phyloP scores from a whole-genome alignment of 768 basidiomycete species.

The Pulveroboletus sp. region DNA sequence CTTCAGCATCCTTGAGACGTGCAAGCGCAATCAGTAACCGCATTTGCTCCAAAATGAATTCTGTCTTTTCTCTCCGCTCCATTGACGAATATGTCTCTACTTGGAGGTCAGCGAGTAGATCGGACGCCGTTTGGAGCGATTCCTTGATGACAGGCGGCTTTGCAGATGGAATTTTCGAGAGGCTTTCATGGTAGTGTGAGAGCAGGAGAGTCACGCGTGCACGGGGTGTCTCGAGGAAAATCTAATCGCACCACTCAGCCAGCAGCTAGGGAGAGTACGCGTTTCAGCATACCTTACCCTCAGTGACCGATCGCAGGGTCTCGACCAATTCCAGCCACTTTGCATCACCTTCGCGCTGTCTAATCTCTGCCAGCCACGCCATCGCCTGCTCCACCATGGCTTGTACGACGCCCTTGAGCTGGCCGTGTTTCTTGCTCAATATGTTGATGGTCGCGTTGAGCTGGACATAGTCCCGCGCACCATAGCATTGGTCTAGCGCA shows the following conservation, averaged over 20 bases:
- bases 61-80: slow-evolving; percentile 97
- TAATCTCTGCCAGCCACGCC: slow-evolving; percentile 77
- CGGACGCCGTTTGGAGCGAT: slow-evolving; percentile 81
- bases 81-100: slow-evolving; percentile 99
- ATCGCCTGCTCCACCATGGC: slow-evolving; percentile 89
- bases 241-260: slow-evolving; percentile 44
- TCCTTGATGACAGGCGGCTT: slow-evolving; percentile 48
- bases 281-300: slow-evolving; percentile 77
- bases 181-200: slow-evolving; percentile 79
- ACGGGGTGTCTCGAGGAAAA: slow-evolving; percentile 94
- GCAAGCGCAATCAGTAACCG: slow-evolving; percentile 79
- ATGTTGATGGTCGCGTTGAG: slow-evolving; percentile 67
- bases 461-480: slow-evolving; percentile 63
- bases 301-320: slow-evolving; percentile 87
- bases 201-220: slow-evolving; percentile 91
- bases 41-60: slow-evolving; percentile 99
- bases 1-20: slow-evolving; percentile 68
- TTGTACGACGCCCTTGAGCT: slow-evolving; percentile 86
- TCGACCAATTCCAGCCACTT: slow-evolving; percentile 87
- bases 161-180: slow-evolving; percentile 46
- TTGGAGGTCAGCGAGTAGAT: slow-evolving; percentile 90
- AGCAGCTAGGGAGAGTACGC: neutral
- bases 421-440: slow-evolving; percentile 95
- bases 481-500: slow-evolving; percentile 68
- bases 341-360: slow-evolving; percentile 60